Conservation (phyloP, 495 filamentous ascomycete genomes). For the Aspergillus haitiensis region DNA sequence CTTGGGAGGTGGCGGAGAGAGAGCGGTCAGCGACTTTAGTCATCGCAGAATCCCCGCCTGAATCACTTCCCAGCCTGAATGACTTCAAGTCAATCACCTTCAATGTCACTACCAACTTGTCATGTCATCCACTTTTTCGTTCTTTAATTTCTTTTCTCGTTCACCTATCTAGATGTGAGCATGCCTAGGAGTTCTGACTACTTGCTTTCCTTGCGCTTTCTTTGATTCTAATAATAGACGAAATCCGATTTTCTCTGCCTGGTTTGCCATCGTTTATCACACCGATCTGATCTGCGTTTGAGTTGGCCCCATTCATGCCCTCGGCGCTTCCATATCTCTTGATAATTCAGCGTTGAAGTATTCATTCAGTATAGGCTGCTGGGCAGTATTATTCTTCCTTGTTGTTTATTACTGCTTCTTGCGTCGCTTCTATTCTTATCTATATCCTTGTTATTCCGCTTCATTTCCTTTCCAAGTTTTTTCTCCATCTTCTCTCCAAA, state of each 20-base stretch:
- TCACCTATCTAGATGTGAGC: slow-evolving; percentile 24
- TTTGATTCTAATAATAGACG: slow-evolving; percentile 24
- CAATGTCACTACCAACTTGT: slow-evolving; percentile 15
- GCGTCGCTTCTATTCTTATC: slow-evolving; percentile 22
- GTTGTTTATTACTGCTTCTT: slow-evolving; percentile 18
- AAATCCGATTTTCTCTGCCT: slow-evolving; percentile 12
- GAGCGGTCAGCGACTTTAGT: slow-evolving; percentile 13
- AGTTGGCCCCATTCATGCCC: slow-evolving; percentile 7
- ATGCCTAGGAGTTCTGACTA: slow-evolving; percentile 23
- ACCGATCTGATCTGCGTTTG: slow-evolving; percentile 9
- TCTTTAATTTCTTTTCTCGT: slow-evolving; percentile 7
- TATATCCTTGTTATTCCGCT: slow-evolving; percentile 18
- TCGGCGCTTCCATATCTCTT: slow-evolving; percentile 16
- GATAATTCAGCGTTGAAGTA: slow-evolving; percentile 23
- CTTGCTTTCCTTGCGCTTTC: slow-evolving; percentile 15
- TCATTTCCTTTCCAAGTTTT: slow-evolving; percentile 6
- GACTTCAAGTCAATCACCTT: slow-evolving; percentile 12
- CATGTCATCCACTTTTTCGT: not conserved
- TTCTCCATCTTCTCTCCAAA: slow-evolving; percentile 18
- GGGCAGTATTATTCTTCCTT: slow-evolving; percentile 34
- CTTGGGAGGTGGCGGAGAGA: slow-evolving; percentile 12
- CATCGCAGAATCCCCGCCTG: slow-evolving; percentile 16
- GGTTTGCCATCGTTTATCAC: slow-evolving; percentile 21
- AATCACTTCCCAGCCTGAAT: slow-evolving; percentile 11
- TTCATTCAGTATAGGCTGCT: slow-evolving; percentile 34